These are phyloP conservation scores for Saccharum spontaneum DNA, from an alignment of 176 grass and related monocot genomes.

Conservation along the genomic window DNA sequence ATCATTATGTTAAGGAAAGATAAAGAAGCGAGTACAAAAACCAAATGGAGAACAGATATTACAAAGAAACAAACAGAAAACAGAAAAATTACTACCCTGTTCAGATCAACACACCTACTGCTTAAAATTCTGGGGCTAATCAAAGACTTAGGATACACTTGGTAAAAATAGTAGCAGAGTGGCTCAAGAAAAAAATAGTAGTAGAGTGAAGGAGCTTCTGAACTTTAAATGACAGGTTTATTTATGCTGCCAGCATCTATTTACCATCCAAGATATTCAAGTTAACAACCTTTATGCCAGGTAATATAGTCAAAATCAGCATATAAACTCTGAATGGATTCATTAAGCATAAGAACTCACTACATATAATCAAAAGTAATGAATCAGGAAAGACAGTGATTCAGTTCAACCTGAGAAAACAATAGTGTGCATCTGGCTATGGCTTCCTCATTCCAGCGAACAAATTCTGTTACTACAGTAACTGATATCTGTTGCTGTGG, in stretches of 20 bases:
- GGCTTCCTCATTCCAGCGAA: slow-evolving; percentile 97
- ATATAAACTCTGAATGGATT: slow-evolving; percentile 23
- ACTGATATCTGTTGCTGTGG: slow-evolving; percentile 87
- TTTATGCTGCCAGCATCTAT: slow-evolving; percentile 1
- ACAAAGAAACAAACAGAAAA: neutral
- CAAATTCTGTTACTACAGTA: slow-evolving; percentile 93
- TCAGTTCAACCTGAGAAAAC: slow-evolving; percentile 77
- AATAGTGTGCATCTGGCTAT: slow-evolving; percentile 91
- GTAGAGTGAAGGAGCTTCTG: neutral
- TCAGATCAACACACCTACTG: neutral
- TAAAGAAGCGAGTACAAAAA: neutral
- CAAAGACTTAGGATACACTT: neutral
- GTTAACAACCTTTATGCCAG: slow-evolving; percentile 16
- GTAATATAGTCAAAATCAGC: neutral
- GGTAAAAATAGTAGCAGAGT: neutral
- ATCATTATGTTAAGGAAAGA: neutral
- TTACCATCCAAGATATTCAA: slow-evolving; percentile 1
- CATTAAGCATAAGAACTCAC: slow-evolving; percentile 20
- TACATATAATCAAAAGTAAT: slow-evolving; percentile 3
- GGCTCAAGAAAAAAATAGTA: neutral
- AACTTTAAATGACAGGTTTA: slow-evolving; percentile 10
- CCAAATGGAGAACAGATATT: neutral
- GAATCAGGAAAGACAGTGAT: slow-evolving; percentile 19
- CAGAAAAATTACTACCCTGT: neutral
- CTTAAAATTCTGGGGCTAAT: neutral